A percentile compares a stretch with the other conserved stretches of the same genome.
phyloP scores from a whole-genome alignment of 192 early-diverging fungal genomes.

The Coemansia sp. region DNA sequence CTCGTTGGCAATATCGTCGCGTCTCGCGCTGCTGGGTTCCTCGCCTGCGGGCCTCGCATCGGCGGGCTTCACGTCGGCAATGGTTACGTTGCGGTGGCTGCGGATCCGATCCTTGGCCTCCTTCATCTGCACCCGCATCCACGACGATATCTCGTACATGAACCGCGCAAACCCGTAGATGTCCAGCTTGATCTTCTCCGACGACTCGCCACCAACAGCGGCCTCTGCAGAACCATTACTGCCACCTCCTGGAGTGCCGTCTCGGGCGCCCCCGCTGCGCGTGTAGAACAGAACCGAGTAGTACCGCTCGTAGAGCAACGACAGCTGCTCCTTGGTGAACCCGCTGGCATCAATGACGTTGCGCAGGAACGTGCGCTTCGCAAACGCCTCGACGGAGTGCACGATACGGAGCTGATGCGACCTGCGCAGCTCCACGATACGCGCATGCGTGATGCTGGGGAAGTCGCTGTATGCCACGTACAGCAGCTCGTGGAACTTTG shows the following conservation, averaged over 20 bases:
- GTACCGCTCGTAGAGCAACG: constrained; percentile 87
- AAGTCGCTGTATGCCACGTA: constrained; percentile 90
- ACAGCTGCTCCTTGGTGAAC: constrained; percentile 85
- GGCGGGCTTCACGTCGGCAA: constrained; percentile 17
- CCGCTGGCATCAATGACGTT: constrained; percentile 72
- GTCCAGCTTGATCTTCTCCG: constrained; percentile 60
- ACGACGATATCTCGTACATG: constrained; percentile 67
- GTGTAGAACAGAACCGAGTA: constrained; percentile 77
- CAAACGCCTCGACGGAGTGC: constrained; percentile 90
- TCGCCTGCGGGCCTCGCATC: background rate
- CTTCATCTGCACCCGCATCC: constrained; percentile 59
- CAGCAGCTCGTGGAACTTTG: constrained; percentile 92
- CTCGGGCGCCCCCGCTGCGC: constrained; percentile 6
- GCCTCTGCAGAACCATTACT: background rate
- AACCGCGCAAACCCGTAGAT: constrained; percentile 76
- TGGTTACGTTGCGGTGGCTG: constrained; percentile 39
- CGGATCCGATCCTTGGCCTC: constrained; percentile 45
- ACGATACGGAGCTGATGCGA: constrained; percentile 87
- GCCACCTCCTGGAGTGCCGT: constrained; percentile 14
- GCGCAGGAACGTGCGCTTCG: constrained; percentile 86
- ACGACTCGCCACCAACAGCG: background rate
- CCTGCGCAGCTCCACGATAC: constrained; percentile 77
- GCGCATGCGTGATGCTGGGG: constrained; percentile 71
- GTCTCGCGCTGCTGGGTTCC: constrained; percentile 10
- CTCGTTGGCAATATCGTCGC: constrained; percentile 38